Percentiles rank a stretch among this genome's conserved stretches.
These are phyloP conservation scores for Fonsecaea pedrosoi DNA, from an alignment of 2,329 filamentous ascomycete species.

Conservation along the genomic window DNA sequence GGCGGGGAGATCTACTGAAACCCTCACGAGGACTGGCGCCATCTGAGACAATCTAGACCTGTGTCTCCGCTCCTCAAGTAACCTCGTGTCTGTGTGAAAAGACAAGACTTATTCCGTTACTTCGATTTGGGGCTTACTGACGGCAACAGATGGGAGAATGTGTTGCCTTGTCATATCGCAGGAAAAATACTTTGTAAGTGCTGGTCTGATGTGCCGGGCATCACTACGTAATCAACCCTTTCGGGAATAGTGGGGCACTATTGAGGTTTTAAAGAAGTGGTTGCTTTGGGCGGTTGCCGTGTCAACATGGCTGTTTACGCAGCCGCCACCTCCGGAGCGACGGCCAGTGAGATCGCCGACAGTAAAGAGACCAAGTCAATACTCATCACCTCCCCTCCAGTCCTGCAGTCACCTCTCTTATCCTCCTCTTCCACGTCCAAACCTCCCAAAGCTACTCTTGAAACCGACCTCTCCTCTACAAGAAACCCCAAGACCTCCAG, in stretches of 20 bases:
- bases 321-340: constrained; percentile 6
- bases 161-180: too few relatives aligned
- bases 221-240: not conserved
- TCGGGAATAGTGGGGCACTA: not conserved
- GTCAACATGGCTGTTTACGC: constrained; percentile 11
- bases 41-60: too few relatives aligned
- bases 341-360: constrained; percentile 4
- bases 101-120: too few relatives aligned
- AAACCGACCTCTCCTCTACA: constrained; percentile 13
- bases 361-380: constrained; percentile 16
- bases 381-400: constrained; percentile 25
- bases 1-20: too few relatives aligned
- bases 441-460: constrained; percentile 18
- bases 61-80: too few relatives aligned
- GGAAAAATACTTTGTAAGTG: too few relatives aligned
- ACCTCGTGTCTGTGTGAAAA: too few relatives aligned
- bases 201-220: too few relatives aligned
- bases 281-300: constrained; percentile 15
- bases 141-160: too few relatives aligned
- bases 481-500: constrained; percentile 24
- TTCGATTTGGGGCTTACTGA: too few relatives aligned
- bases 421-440: constrained; percentile 23
- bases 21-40: too few relatives aligned
- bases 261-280: not conserved
- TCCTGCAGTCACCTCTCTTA: constrained; percentile 15